phyloP scores from a whole-genome alignment of 2,329 filamentous ascomycete genomes.

The Nemania sp. region DNA sequence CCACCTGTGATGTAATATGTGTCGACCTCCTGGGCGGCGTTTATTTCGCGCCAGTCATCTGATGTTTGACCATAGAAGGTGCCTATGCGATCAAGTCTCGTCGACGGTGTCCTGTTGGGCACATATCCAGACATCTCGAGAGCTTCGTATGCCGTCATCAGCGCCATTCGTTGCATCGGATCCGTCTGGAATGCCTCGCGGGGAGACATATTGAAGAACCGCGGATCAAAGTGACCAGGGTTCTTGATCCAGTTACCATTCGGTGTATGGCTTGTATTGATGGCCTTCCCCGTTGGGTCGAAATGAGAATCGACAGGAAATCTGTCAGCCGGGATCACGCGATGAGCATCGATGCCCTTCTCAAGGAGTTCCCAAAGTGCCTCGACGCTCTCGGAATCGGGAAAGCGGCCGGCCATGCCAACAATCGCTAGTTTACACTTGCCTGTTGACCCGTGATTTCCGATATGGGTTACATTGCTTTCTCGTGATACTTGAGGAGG shows the following conservation, averaged over 20 bases:
- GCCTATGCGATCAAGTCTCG: slow-evolving; percentile 63
- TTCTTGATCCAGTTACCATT: slow-evolving; percentile 77
- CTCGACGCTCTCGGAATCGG: slow-evolving; percentile 70
- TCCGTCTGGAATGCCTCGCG: slow-evolving; percentile 80
- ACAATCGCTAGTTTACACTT: slow-evolving; percentile 81
- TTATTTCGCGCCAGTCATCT: slow-evolving; percentile 78
- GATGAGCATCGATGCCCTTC: slow-evolving; percentile 74
- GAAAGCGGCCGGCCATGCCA: slow-evolving; percentile 78
- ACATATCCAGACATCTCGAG: slow-evolving; percentile 81
- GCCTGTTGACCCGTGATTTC: slow-evolving; percentile 51
- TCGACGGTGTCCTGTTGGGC: slow-evolving; percentile 72
- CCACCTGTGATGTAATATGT: slow-evolving; percentile 59
- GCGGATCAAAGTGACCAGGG: slow-evolving; percentile 76
- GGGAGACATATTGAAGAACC: slow-evolving; percentile 87
- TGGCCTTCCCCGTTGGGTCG: slow-evolving; percentile 71
- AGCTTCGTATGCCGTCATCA: slow-evolving; percentile 79
- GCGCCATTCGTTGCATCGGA: slow-evolving; percentile 76
- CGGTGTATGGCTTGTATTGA: slow-evolving; percentile 76
- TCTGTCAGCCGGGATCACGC: slow-evolving; percentile 68
- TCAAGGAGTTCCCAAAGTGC: slow-evolving; percentile 75
- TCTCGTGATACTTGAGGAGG: slow-evolving; percentile 42
- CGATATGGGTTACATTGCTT: slow-evolving; percentile 43
- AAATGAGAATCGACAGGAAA: slow-evolving; percentile 73
- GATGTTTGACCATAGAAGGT: slow-evolving; percentile 78
- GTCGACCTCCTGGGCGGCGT: slow-evolving; percentile 67